phyloP scores from a whole-genome alignment of 106 monocot species.

The Dactylorhiza incarnata region DNA sequence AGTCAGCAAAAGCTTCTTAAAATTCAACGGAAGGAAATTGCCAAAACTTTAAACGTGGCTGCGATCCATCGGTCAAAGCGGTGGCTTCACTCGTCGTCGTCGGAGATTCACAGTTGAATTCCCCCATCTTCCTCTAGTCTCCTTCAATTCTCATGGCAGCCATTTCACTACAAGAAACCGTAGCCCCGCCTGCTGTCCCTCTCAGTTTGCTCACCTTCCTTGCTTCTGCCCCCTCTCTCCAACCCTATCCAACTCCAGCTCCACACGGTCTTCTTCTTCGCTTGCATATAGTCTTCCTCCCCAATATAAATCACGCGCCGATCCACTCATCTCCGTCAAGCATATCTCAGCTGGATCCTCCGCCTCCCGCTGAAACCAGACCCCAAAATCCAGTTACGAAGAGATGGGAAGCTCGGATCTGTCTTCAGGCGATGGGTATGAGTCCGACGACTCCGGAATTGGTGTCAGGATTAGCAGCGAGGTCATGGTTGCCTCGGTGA shows the following conservation, averaged over 20 bases:
- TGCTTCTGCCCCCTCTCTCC: background rate
- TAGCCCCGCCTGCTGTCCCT: background rate
- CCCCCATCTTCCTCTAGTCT: background rate
- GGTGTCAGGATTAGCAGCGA: conserved; percentile 12
- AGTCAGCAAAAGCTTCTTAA: background rate
- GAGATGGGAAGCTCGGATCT: background rate
- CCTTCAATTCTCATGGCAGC: background rate
- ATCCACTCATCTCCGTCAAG: background rate
- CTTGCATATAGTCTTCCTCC: background rate
- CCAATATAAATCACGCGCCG: background rate
- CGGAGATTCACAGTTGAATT: background rate
- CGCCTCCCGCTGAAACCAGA: background rate
- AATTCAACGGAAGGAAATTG: background rate
- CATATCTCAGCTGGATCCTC: background rate
- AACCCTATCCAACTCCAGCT: background rate
- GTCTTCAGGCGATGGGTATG: background rate
- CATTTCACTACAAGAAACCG: background rate
- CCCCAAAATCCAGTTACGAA: background rate
- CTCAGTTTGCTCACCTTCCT: conserved; percentile 10
- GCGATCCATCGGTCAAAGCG: background rate
- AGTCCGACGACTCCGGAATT: background rate
- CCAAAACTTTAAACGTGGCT: background rate
- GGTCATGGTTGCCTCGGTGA: conserved; percentile 24
- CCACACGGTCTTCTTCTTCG: background rate
- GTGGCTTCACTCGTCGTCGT: too few species aligned